phyloP scores from a whole-genome alignment of 164 flowering plant species.

The Liriodendron chinense region DNA sequence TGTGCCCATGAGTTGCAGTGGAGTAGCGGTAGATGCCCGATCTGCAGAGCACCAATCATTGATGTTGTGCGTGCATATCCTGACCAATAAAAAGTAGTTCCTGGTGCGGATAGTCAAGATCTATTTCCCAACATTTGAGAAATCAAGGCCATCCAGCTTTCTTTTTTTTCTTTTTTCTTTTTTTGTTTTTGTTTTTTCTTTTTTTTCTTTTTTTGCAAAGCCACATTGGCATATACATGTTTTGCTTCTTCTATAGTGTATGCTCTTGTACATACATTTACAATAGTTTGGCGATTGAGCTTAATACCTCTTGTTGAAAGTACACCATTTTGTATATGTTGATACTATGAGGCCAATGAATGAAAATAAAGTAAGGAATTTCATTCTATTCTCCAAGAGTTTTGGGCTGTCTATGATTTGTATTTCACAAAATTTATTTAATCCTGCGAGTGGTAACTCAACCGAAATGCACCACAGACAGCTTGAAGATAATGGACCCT shows the following conservation, averaged over 20 bases:
- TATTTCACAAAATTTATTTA: too few species aligned
- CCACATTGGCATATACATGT: slow-evolving; percentile 1
- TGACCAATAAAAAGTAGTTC: slow-evolving; percentile 22
- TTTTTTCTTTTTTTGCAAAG: not conserved
- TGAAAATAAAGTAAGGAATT: too few species aligned
- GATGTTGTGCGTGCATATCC: slow-evolving; percentile 73
- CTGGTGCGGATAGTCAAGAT: not conserved
- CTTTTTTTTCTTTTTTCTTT: too few species aligned
- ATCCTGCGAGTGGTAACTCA: too few species aligned
- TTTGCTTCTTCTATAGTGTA: not conserved
- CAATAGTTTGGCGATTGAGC: not conserved
- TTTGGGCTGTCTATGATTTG: too few species aligned
- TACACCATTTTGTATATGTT: too few species aligned
- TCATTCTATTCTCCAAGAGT: too few species aligned
- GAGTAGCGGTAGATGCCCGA: slow-evolving; percentile 74
- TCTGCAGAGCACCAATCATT: slow-evolving; percentile 66
- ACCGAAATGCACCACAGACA: too few species aligned
- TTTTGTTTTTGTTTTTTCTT: too few species aligned
- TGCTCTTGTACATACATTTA: not conserved
- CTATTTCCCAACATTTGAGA: not conserved
- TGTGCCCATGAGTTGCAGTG: slow-evolving; percentile 85
- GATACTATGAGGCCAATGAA: too few species aligned
- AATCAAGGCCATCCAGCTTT: not conserved
- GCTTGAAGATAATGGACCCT: too few species aligned
- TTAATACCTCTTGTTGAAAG: too few species aligned